Evolutionary conservation across 2,329 filamentous ascomycete species (phyloP), one percentile per base, ranked within the genome.

Genomic region (Sclerotinia sclerotiorum): DNA sequence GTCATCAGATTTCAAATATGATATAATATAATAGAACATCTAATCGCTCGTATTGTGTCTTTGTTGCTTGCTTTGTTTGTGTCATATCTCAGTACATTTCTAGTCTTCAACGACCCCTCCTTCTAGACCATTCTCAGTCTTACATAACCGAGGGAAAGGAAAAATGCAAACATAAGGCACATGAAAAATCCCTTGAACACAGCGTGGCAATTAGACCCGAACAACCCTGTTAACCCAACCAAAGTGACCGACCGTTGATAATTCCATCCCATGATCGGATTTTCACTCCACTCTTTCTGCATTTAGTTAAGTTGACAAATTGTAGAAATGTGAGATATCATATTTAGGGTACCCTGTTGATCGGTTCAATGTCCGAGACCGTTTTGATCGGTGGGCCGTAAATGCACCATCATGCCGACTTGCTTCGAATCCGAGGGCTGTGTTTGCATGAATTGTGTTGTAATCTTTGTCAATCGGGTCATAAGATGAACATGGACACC

Each of bases 341-440:
- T 62, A 62, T 62, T 51, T 17, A 10, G 29, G 2, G n/a, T 24
- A 51, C 60, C 60, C 46, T 51, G 60, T 51, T n/a, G 7, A 42
- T 63, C 60, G 60, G 60, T 27, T 63, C 60, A 51, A 11, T 51
- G 60, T 4, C 46, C 60, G 60, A 51, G 29, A 52, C 60, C 46
- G 60, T 39, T 63, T n/a, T 39, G 2, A 62, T 39, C 21, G 46
- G 44, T 4, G 35, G 15, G 29, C 27, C n/a, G 32, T 19, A 44
- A 24, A 15, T 48, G 46, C 10, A 19, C 10, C 19, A 35, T 39
- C 54, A 39, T 24, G 21, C 44, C 29, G 48, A 24, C 46, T 11
- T 39, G 48, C 8, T 11, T 46, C 3, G 42, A 60, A 11, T 46
- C 24, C 24, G 29, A 63, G n/a, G 29, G 29, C 32, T 63, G 46